Conservation (phyloP, 202 grass and related monocot species). For the Thinopyrum obtusiflorum region DNA sequence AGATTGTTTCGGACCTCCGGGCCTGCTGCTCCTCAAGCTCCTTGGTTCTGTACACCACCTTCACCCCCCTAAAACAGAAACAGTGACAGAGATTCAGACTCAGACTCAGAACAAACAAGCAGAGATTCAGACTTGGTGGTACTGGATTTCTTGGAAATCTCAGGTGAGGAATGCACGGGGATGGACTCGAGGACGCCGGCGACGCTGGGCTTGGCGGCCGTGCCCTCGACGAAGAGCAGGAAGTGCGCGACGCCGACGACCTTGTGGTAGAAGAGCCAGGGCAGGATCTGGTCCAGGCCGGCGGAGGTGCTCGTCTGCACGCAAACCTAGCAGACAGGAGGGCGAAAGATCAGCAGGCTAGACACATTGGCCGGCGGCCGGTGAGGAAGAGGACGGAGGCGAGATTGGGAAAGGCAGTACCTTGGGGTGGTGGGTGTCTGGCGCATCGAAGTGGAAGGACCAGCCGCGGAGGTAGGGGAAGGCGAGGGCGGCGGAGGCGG, state of each 20-base stretch:
- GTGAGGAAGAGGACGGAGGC: not conserved
- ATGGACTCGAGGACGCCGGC: slow-evolving; percentile 83
- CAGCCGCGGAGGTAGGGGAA: slow-evolving; percentile 80
- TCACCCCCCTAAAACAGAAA: slow-evolving; percentile 56
- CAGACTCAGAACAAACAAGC: too few species aligned
- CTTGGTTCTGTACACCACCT: slow-evolving; percentile 83
- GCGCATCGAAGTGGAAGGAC: slow-evolving; percentile 61
- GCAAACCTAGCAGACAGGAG: slow-evolving; percentile 44
- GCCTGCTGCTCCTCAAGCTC: slow-evolving; percentile 89
- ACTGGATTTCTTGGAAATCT: not conserved
- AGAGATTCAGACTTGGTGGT: not conserved
- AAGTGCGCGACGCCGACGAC: slow-evolving; percentile 80
- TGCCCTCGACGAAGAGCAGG: slow-evolving; percentile 92
- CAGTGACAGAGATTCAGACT: not conserved
- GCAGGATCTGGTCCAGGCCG: slow-evolving; percentile 89
- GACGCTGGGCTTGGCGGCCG: slow-evolving; percentile 69
- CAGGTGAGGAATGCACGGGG: slow-evolving; percentile 34
- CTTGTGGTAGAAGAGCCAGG: slow-evolving; percentile 95
- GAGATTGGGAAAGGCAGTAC: slow-evolving; percentile 6
- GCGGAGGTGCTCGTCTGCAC: slow-evolving; percentile 86
- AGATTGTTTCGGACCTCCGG: slow-evolving; percentile 38
- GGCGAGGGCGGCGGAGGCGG: slow-evolving; percentile 27
- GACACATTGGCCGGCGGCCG: not conserved
- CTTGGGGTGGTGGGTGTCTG: slow-evolving; percentile 44
- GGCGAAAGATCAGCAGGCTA: not conserved